Conservation (phyloP, 2,329 filamentous ascomycete species). For the Stemphylium lycopersici region DNA sequence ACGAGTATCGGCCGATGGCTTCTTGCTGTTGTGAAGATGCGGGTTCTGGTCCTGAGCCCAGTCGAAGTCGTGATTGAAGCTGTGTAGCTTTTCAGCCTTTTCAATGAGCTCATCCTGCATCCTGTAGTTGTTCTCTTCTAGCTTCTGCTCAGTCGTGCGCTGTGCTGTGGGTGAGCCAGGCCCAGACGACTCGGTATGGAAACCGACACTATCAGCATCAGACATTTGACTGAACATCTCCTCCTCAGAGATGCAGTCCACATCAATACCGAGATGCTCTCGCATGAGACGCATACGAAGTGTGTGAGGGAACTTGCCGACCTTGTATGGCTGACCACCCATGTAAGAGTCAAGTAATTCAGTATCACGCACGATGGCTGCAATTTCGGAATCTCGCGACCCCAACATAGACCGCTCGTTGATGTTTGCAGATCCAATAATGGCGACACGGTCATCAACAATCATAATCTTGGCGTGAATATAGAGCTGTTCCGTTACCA, state of each 20-base stretch:
- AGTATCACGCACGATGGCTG: slow-evolving; percentile 87
- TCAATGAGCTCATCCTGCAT: slow-evolving; percentile 63
- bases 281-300: slow-evolving; percentile 93
- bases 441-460: slow-evolving; percentile 88
- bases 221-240: slow-evolving; percentile 41
- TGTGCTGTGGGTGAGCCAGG: slow-evolving; percentile 43
- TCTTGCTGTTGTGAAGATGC: slow-evolving; percentile 61
- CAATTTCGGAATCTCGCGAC: slow-evolving; percentile 87
- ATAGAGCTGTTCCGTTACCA: slow-evolving; percentile 96
- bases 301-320: slow-evolving; percentile 90
- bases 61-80: slow-evolving; percentile 78
- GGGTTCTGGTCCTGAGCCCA: slow-evolving; percentile 65
- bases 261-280: slow-evolving; percentile 94
- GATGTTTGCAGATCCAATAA: slow-evolving; percentile 98
- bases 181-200: slow-evolving; percentile 45
- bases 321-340: slow-evolving; percentile 86
- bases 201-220: slow-evolving; percentile 72
- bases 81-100: slow-evolving; percentile 63
- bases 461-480: slow-evolving; percentile 98
- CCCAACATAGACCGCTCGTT: slow-evolving; percentile 97
- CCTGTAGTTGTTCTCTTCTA: slow-evolving; percentile 49
- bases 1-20: slow-evolving; percentile 62
- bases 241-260: slow-evolving; percentile 72
- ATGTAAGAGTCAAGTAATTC: slow-evolving; percentile 92
- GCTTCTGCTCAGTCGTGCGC: slow-evolving; percentile 47